phyloP scores from a whole-genome alignment of 2,329 filamentous ascomycete species.

The Leptosphaerulina australis region DNA sequence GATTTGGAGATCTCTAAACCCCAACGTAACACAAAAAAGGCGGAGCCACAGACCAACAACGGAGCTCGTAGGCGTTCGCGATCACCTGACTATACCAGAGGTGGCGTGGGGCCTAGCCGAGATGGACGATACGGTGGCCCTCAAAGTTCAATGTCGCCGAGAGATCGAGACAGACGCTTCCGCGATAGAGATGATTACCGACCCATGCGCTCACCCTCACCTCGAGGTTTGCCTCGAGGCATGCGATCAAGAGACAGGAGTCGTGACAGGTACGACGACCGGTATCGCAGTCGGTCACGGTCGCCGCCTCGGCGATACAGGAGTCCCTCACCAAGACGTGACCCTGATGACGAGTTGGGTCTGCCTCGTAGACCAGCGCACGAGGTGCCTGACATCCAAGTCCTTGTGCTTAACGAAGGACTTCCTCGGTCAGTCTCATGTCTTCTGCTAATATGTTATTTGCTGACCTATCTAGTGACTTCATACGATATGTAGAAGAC shows the following conservation, averaged over 20 bases:
- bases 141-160: slow-evolving; percentile 44
- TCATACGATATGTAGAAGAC: slow-evolving; percentile 80
- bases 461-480: slow-evolving; percentile 59
- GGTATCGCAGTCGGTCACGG: slow-evolving; percentile 66
- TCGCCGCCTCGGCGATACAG: slow-evolving; percentile 68
- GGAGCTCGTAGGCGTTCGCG: slow-evolving; percentile 61
- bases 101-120: slow-evolving; percentile 49
- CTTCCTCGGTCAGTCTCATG: slow-evolving; percentile 52
- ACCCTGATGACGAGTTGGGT: slow-evolving; percentile 67
- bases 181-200: slow-evolving; percentile 65
- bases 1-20: slow-evolving; percentile 90
- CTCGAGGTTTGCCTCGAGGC: slow-evolving; percentile 46
- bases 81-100: slow-evolving; percentile 66
- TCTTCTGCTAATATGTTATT: background rate
- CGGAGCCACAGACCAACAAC: slow-evolving; percentile 40
- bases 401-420: slow-evolving; percentile 75
- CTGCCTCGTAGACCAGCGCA: slow-evolving; percentile 74
- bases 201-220: slow-evolving; percentile 54
- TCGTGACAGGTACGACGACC: slow-evolving; percentile 59
- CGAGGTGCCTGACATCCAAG: slow-evolving; percentile 87
- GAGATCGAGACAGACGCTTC: slow-evolving; percentile 61
- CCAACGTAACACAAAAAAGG: slow-evolving; percentile 76
- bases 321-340: slow-evolving; percentile 70
- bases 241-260: slow-evolving; percentile 48
- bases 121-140: slow-evolving; percentile 48